These are phyloP conservation scores for Fomitopsis pinicola DNA, from an alignment of 1,284 basidiomycete genomes.

Conservation along the genomic window DNA sequence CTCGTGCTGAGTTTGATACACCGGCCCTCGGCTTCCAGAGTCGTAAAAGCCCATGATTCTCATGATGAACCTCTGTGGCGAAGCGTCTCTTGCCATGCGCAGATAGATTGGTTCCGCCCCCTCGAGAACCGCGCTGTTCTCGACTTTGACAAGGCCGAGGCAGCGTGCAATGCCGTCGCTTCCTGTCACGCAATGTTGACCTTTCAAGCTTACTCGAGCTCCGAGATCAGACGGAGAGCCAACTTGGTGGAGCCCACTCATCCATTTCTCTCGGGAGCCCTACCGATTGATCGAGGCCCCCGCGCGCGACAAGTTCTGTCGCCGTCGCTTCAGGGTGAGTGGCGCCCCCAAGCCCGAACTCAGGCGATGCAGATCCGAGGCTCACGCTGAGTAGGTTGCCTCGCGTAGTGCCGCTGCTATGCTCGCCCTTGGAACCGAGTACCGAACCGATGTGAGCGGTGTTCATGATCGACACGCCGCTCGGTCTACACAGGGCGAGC, in stretches of 20 bases:
- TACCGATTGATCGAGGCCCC: neutral
- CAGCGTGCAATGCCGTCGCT: neutral
- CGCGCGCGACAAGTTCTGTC: neutral
- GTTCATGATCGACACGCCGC: neutral
- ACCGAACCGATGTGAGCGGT: neutral
- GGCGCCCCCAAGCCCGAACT: no score
- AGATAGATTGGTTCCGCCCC: neutral
- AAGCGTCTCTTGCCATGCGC: neutral
- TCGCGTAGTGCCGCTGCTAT: neutral
- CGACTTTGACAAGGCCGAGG: neutral
- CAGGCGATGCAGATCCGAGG: neutral
- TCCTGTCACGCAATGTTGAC: neutral
- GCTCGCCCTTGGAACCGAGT: neutral
- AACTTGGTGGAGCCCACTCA: neutral
- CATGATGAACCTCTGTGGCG: neutral
- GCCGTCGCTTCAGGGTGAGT: no score
- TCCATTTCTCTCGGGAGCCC: neutral
- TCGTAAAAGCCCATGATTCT: neutral
- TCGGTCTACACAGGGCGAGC: neutral
- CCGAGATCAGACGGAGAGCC: neutral
- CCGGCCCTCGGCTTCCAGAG: neutral
- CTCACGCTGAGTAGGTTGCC: neutral
- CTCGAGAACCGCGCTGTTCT: neutral
- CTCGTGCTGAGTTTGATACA: neutral
- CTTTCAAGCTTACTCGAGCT: neutral